Base-by-base conservation (phyloP, 2,329 filamentous ascomycete species). In the Tricladium varicosporioides region DNA sequence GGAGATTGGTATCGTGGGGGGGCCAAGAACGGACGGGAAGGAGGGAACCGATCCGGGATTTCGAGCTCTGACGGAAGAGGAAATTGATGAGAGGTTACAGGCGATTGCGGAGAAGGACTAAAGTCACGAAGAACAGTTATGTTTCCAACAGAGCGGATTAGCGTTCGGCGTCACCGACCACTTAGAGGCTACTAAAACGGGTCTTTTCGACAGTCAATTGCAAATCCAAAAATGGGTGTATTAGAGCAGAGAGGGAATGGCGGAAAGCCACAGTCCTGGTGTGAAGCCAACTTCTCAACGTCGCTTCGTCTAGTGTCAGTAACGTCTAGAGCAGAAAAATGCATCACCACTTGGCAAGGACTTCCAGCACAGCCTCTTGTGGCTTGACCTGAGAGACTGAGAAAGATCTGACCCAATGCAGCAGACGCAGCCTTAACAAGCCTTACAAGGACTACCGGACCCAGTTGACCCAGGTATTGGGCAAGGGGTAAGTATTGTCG, bases 31-130 rank as follows among this genome's bases (percentile, higher is more conserved):
- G 58, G 91, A 96, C 71, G 93, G 92, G 65, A 82, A 89, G 76
- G 89, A 95, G 73, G 91, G 91, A 63, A 89, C 87, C 62, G 83
- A 91, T 69, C 76, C 87, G 50, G 80, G 80, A 61, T 99, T 99
- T 82, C 86, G 92, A 73, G 88, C 87, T 67, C 82, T 99, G 75
- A 96, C 90, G 31, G 93, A 97, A 76, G 92, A 97, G 36, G 93
- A 99, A 84, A 97, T 99, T 74, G 94, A 99, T 70, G 94, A 97
- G 78, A 85, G 94, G 76, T 84, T 99, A 79, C 92, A 97, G 77
- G 92, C 93, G 56, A 99, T 99, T 75, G 92, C 92, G 58, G 94
- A 99, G 82, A 97, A 97, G 84, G 94, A 99, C 78, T 99, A 83
- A 85, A 73, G 49, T 51, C n/a, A 19, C 40, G 52, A 57, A 31